phyloP scores from a whole-genome alignment of 2,329 filamentous ascomycete genomes.

The Volutella citrinella region DNA sequence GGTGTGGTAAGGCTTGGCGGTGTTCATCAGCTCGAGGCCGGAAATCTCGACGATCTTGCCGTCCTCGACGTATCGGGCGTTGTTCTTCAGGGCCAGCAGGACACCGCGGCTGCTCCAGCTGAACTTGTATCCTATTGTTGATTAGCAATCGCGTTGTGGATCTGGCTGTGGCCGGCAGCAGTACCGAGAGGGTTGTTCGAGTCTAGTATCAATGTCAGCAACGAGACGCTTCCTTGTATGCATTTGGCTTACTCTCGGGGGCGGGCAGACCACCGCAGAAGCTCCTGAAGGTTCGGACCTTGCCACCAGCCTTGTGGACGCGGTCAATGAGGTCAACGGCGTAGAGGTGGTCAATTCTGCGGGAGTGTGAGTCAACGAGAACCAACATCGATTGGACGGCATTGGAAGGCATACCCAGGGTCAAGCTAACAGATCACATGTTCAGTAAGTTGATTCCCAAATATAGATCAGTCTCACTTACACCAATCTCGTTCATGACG shows the following conservation, averaged over 20 bases:
- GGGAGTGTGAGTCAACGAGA: neutral
- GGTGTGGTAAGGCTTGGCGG: slow-evolving; percentile 85
- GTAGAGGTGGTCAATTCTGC: slow-evolving; percentile 46
- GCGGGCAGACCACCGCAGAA: slow-evolving; percentile 77
- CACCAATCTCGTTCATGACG: slow-evolving; percentile 94
- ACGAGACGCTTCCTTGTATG: too few relatives aligned
- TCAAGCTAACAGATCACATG: slow-evolving; percentile 13
- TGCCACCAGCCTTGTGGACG: slow-evolving; percentile 84
- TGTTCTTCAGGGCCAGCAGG: slow-evolving; percentile 79
- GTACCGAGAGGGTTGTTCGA: slow-evolving; percentile 81
- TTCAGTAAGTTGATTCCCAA: neutral
- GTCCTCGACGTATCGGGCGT: slow-evolving; percentile 78
- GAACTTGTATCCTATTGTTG: slow-evolving; percentile 4
- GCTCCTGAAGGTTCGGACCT: slow-evolving; percentile 76
- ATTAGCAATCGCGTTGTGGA: neutral
- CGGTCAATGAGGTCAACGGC: slow-evolving; percentile 85
- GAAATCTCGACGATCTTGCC: slow-evolving; percentile 69
- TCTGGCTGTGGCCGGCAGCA: neutral
- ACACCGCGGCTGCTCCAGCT: slow-evolving; percentile 66
- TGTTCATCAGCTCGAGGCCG: slow-evolving; percentile 74
- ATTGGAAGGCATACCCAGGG: slow-evolving; percentile 16
- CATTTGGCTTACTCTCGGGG: too few relatives aligned
- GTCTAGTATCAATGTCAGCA: too few relatives aligned
- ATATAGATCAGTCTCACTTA: slow-evolving; percentile 33
- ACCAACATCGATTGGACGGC: neutral